Evolutionary conservation across 129 eudicot species (phyloP).

Genomic region (Smallanthus sonchifolius): DNA sequence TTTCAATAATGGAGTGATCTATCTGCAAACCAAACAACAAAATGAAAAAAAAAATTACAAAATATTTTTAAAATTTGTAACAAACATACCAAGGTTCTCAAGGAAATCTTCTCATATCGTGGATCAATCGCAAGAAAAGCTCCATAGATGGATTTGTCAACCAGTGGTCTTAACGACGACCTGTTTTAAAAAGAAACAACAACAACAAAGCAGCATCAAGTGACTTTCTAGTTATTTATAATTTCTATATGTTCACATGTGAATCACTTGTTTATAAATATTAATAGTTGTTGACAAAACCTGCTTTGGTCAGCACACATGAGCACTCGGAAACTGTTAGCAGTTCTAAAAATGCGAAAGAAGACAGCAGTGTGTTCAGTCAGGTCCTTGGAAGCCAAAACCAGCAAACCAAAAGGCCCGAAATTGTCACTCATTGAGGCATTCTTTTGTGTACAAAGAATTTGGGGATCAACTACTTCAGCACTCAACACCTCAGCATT

Average conservation of each 20-base stretch:
- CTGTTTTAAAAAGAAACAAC: conserved; percentile 20
- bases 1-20: conserved; percentile 56
- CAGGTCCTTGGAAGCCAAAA: conserved; percentile 40
- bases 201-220: neutral
- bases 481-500: conserved; percentile 25
- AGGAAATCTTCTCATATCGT: conserved; percentile 29
- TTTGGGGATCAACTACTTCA: conserved; percentile 37
- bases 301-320: conserved; percentile 44
- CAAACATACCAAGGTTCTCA: conserved; percentile 42
- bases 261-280: neutral
- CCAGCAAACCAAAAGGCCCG: conserved; percentile 48
- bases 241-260: neutral
- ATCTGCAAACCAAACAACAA: conserved; percentile 29
- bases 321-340: conserved; percentile 22
- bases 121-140: conserved; percentile 47
- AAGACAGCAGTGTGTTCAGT: conserved; percentile 38
- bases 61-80: neutral
- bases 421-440: conserved; percentile 32
- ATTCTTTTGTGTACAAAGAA: conserved; percentile 41
- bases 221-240: neutral
- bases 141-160: conserved; percentile 46
- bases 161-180: conserved; percentile 42
- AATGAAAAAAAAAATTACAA: neutral
- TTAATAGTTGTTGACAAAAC: conserved; percentile 43
- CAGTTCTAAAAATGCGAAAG: conserved; percentile 29